A percentile compares a stretch with the other conserved stretches of the same genome.
Conservation (phyloP, 352 stramenopile genomes). For the Globisporangium acanthophoron region DNA sequence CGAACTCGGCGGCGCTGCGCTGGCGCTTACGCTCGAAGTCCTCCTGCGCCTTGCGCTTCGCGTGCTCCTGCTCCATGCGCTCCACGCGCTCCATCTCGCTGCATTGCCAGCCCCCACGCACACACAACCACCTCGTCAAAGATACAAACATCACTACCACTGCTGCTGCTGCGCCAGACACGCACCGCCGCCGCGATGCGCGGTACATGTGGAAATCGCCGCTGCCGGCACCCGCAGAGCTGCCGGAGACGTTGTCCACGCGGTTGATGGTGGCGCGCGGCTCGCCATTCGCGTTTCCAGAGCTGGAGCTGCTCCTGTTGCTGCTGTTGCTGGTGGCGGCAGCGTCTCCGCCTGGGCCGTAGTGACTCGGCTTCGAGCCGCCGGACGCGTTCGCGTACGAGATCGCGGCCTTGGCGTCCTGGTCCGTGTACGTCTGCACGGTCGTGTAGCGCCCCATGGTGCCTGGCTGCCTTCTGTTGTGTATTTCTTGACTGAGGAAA, state of each 20-base stretch:
- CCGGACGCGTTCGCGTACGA: conserved; percentile 34
- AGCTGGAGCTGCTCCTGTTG: background rate
- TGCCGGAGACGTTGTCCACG: conserved; percentile 95
- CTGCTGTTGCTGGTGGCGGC: conserved; percentile 3
- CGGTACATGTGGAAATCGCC: conserved; percentile 98
- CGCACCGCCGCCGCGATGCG: conserved; percentile 79
- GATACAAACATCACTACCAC: background rate
- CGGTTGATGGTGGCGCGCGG: conserved; percentile 55
- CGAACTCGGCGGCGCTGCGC: conserved; percentile 61
- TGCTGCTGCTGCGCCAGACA: background rate
- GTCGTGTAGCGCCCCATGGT: conserved; percentile 76
- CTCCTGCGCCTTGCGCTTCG: conserved; percentile 47
- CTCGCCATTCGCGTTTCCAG: conserved; percentile 9
- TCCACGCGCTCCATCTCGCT: conserved; percentile 91
- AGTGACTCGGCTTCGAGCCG: conserved; percentile 10
- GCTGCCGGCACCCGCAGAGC: conserved; percentile 89
- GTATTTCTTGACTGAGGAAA: background rate
- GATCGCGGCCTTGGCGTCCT: conserved; percentile 68
- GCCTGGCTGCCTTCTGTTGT: background rate
- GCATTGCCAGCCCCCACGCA: background rate
- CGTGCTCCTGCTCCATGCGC: conserved; percentile 82
- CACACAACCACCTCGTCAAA: background rate
- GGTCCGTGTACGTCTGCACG: conserved; percentile 81
- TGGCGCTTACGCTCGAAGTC: conserved; percentile 69
- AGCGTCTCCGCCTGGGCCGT: conserved; percentile 6